A percentile compares a stretch with the other conserved stretches of the same genome.
Conservation (phyloP, 2,329 filamentous ascomycete species). For the Arachnopeziza araneosa region DNA sequence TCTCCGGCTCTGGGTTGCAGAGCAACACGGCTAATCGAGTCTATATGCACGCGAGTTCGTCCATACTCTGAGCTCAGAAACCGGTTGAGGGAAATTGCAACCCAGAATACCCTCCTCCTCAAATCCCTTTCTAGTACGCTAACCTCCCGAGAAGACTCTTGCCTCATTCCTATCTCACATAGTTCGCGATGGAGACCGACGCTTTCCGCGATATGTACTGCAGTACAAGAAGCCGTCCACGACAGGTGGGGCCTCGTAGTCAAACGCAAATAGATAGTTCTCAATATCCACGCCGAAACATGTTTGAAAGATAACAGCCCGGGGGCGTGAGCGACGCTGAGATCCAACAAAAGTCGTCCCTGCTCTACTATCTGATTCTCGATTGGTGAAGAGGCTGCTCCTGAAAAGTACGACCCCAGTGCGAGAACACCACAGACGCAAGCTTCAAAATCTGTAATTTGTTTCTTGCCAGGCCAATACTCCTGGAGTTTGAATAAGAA, state of each 20-base stretch:
- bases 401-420: constrained; percentile 31
- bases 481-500: constrained; percentile 22
- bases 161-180: constrained; percentile 3
- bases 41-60: constrained; percentile 16
- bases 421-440: constrained; percentile 30
- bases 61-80: constrained; percentile 20
- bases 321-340: constrained; percentile 11
- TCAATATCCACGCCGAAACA: constrained; percentile 23
- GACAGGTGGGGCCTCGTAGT: constrained; percentile 24
- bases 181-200: constrained; percentile 27
- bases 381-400: constrained; percentile 10
- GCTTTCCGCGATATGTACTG: constrained; percentile 27
- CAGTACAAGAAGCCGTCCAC: constrained; percentile 23
- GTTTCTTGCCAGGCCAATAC: constrained; percentile 29
- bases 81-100: constrained; percentile 16
- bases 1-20: constrained; percentile 13
- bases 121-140: constrained; percentile 8
- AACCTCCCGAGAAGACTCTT: constrained; percentile 6
- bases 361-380: constrained; percentile 27
- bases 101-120: constrained; percentile 21
- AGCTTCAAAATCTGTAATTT: constrained; percentile 31
- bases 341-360: constrained; percentile 21
- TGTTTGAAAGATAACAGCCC: constrained; percentile 15
- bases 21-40: constrained; percentile 12
- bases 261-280: constrained; percentile 24